These are phyloP conservation scores for Vitis amurensis DNA, from an alignment of 164 flowering plant genomes.

Conservation along the genomic window DNA sequence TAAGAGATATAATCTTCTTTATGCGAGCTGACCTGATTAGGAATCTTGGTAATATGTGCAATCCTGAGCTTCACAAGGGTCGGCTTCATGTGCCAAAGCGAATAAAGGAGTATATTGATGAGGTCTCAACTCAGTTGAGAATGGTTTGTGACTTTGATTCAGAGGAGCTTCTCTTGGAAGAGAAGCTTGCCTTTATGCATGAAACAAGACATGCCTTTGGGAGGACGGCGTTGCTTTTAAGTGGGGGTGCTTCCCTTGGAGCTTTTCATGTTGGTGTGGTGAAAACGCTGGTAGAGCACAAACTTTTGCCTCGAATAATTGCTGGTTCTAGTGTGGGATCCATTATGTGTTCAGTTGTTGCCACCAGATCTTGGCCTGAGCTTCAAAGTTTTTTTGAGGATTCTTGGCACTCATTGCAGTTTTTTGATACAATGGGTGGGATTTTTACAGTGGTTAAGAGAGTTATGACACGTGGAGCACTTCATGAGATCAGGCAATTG, in stretches of 20 bases:
- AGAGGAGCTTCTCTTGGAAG: conserved; percentile 85
- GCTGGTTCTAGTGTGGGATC: conserved; percentile 99
- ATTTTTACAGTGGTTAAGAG: conserved; percentile 79
- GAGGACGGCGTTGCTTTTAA: conserved; percentile 87
- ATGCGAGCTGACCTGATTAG: conserved; percentile 95
- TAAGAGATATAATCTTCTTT: conserved; percentile 86
- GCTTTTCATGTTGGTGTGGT: conserved; percentile 94
- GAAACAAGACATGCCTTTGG: conserved; percentile 98
- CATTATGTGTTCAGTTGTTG: conserved; percentile 82
- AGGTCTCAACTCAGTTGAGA: conserved; percentile 84
- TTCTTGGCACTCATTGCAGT: conserved; percentile 79
- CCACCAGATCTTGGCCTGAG: conserved; percentile 97
- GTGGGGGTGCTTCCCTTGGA: conserved; percentile 98
- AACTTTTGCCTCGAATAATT: conserved; percentile 82
- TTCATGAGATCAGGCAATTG: conserved; percentile 88
- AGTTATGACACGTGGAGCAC: conserved; percentile 84
- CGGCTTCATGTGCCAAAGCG: conserved; percentile 89
- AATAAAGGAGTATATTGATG: conserved; percentile 97
- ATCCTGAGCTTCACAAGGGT: conserved; percentile 93
- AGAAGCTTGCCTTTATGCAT: conserved; percentile 94
- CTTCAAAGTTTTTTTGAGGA: conserved; percentile 92
- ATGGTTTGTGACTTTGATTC: conserved; percentile 92
- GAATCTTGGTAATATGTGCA: conserved; percentile 96
- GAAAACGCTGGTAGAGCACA: conserved; percentile 87
- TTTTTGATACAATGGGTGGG: conserved; percentile 95